These are phyloP conservation scores for Phytophthora hybrid DNA, from an alignment of 352 stramenopile species.

Conservation along the genomic window DNA sequence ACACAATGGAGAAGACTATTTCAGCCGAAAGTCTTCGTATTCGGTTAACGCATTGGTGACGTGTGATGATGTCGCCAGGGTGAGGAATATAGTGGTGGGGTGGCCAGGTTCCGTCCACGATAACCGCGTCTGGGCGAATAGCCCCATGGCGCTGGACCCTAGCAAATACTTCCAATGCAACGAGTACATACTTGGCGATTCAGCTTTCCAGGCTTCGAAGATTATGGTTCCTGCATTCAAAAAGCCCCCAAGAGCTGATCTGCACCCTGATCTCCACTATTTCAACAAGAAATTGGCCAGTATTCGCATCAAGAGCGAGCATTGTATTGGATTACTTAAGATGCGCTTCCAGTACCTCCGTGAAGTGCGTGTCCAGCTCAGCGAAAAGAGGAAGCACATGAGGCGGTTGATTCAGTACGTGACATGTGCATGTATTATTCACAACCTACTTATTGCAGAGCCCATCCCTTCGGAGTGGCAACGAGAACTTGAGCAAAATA, in stretches of 20 bases:
- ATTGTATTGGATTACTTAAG: conserved; percentile 34
- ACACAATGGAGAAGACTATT: too few relatives aligned
- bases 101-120: too few relatives aligned
- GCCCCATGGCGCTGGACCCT: neutral
- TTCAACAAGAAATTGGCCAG: conserved; percentile 33
- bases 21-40: too few relatives aligned
- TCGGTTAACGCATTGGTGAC: too few relatives aligned
- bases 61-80: too few relatives aligned
- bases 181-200: conserved; percentile 34
- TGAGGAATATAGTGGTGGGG: too few relatives aligned
- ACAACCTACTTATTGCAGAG: conserved; percentile 34
- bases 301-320: conserved; percentile 32
- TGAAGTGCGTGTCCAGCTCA: conserved; percentile 13
- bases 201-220: conserved; percentile 25
- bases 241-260: conserved; percentile 12
- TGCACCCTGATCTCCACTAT: conserved; percentile 23
- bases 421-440: conserved; percentile 26
- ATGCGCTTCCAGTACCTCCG: conserved; percentile 33
- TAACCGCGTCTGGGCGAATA: conserved; percentile 13
- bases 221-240: conserved; percentile 34
- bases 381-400: conserved; percentile 31
- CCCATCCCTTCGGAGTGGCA: conserved; percentile 21
- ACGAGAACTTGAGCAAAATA: neutral
- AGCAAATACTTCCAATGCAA: conserved; percentile 12
- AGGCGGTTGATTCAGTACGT: conserved; percentile 22